phyloP scores from a whole-genome alignment of 805 yeast species.

The Saturnispora sekii region DNA sequence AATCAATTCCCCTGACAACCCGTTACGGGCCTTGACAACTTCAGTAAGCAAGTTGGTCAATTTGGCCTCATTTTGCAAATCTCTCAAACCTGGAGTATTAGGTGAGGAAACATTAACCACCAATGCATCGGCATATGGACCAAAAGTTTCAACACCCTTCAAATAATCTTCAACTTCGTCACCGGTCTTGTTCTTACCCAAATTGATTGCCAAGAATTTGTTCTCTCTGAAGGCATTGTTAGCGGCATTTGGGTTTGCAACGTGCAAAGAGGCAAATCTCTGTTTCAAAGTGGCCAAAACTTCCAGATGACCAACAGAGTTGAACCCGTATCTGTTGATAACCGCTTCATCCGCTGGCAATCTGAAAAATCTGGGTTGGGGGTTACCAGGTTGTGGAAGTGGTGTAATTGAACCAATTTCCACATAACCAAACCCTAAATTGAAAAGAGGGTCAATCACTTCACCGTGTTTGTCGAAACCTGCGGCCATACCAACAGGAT shows the following conservation, averaged over 20 bases:
- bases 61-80: conserved; percentile 68
- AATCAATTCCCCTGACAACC: conserved; percentile 31
- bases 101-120: conserved; percentile 92
- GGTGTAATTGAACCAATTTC: conserved; percentile 95
- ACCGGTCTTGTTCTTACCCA: conserved; percentile 89
- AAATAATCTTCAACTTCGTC: conserved; percentile 84
- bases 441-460: conserved; percentile 71
- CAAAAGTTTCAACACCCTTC: conserved; percentile 73
- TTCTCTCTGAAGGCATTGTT: conserved; percentile 44
- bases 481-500: conserved; percentile 91
- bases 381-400: conserved; percentile 87
- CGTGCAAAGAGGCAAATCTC: conserved; percentile 42
- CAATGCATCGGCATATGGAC: conserved; percentile 77
- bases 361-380: conserved; percentile 86
- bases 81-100: conserved; percentile 90
- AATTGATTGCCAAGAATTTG: conserved; percentile 67
- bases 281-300: conserved; percentile 60
- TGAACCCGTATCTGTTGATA: conserved; percentile 90
- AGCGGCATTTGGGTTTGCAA: conserved; percentile 16
- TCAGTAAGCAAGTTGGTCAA: conserved; percentile 55
- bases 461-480: conserved; percentile 93
- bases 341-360: conserved; percentile 80
- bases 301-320: conserved; percentile 75
- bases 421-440: conserved; percentile 77
- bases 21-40: conserved; percentile 63